A percentile compares a stretch with the other conserved stretches of the same genome.
These are phyloP conservation scores for Aspergillus avenaceus DNA, from an alignment of 495 filamentous ascomycete genomes.

Conservation along the genomic window DNA sequence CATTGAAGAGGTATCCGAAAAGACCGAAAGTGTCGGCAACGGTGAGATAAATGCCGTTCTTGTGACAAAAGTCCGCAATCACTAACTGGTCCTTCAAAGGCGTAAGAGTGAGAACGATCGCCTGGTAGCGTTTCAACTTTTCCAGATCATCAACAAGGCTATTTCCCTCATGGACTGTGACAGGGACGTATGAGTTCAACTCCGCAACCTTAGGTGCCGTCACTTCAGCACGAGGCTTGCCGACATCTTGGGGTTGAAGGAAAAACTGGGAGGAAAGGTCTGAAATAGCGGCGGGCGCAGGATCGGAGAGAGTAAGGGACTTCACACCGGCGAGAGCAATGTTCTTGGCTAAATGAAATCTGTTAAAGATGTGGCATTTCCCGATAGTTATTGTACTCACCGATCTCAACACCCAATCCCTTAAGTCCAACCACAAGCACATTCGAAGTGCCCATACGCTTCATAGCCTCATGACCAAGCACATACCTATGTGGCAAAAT, in stretches of 20 bases:
- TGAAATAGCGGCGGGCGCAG: conserved; percentile 71
- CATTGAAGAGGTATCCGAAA: conserved; percentile 95
- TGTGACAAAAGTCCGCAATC: conserved; percentile 88
- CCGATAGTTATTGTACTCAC: conserved; percentile 32
- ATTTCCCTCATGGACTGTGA: conserved; percentile 63
- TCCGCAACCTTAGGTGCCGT: conserved; percentile 88
- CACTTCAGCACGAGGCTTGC: conserved; percentile 81
- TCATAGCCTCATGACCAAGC: conserved; percentile 98
- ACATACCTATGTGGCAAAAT: conserved; percentile 58
- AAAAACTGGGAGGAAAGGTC: conserved; percentile 98
- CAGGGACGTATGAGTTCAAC: conserved; percentile 93
- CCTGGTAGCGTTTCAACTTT: conserved; percentile 81
- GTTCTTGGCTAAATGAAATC: conserved; percentile 77
- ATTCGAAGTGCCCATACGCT: conserved; percentile 95
- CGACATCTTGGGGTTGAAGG: conserved; percentile 81
- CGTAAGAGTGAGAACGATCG: conserved; percentile 84
- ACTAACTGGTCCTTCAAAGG: conserved; percentile 71
- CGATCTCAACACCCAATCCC: conserved; percentile 93
- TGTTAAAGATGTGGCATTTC: conserved; percentile 1
- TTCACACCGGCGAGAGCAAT: conserved; percentile 95
- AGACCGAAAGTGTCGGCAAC: conserved; percentile 86
- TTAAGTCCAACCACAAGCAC: conserved; percentile 89
- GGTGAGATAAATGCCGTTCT: conserved; percentile 85
- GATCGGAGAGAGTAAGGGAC: conserved; percentile 81
- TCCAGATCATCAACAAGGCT: conserved; percentile 66